Evolutionary conservation across 345 rosid genomes (phyloP), one percentile per base, ranked within the genome.

Genomic region (Citrus cavaleriei): DNA sequence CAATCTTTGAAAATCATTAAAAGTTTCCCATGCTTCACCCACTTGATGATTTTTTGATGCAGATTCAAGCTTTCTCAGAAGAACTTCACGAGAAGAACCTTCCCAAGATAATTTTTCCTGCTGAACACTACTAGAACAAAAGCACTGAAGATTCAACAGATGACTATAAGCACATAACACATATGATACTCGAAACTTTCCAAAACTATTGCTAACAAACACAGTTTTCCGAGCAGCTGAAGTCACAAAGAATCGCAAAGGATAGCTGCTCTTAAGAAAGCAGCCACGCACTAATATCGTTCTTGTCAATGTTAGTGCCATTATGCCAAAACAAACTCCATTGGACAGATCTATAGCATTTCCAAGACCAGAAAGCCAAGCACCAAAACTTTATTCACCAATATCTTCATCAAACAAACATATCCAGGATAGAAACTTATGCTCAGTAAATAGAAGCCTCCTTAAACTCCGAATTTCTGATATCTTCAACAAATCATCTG

Each of bases 21-120:
- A 94, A 73, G 86, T 81, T 40, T 82, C 83, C 94, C 95, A 95
- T 1, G 99, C 95, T 77, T 91, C 93, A 65, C 84, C 80, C 21
- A 83, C 49, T 34, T 73, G 65, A 78, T 83, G 94, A 81, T 75
- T 77, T 58, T 82, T 86, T 58, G 94, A 80, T 49, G 91, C 87
- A 82, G 54, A 66, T 84, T 91, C 94, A 76, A 92, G 90, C 86
- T 89, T 95, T 65, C 84, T 84, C 81, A 83, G 64, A 64, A 95
- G 87, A 77, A 85, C 80, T 60, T 35, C 83, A 76, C 72, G 83
- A 49, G 90, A 79, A 54, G 93, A 88, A 81, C 77, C 85, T 79
- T 65, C 89, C 91, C 93, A 89, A 75, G 83, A 78, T 80, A 90
- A 74, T 70, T 83, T 80, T 70, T 77, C 21, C 16, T 10, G 79